Base-by-base conservation (phyloP, 192 early-diverging fungal genomes). In the Chytriomyces sp. region DNA sequence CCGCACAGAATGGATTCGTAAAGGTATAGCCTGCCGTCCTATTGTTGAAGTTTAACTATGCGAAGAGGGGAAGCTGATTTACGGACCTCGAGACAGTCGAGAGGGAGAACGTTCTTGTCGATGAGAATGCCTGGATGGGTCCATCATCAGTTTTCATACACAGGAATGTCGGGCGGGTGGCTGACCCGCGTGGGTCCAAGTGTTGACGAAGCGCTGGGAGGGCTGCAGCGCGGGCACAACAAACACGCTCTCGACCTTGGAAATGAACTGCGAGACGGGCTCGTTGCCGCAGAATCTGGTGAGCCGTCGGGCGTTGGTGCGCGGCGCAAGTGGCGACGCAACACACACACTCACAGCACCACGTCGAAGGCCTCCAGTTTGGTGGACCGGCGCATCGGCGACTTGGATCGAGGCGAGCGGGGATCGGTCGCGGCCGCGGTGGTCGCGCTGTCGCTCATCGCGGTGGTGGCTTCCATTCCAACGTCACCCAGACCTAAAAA, bases 81-180 rank as follows among this genome's bases (percentile, higher is more conserved):
- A n/a, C n/a, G n/a, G n/a, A n/a, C n/a, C 39, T 73, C 70, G 8
- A 79, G 57, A 54, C 78, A 79, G 4, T 66, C 56, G 14, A 79
- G 70, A 22, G 78, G 78, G 12, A 79, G 53, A 2, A 79, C 75
- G 37, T 44, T 60, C 22, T 77, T 72, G 52, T 73, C 70, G 22
- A 79, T 72, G 30, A 79, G n/a, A 49, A 79, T 70, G n/a, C 78
- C 78, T n/a, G 65, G n/a, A n/a, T n/a, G n/a, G n/a, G n/a, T n/a
- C n/a, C n/a, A n/a, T n/a, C n/a, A n/a, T n/a, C n/a, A n/a, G n/a
- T n/a, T n/a, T 5, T 14, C 19, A 58, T 28, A 58, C 14, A 49
- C 14, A 3, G 0, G 22, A 49, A 49, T 49, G 44, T 49, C 17
- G 44, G 1, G 44, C 17, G 14, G 44, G 44, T 49, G 44, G 44